Conservation (phyloP, 176 grass and related monocot genomes). For the Carex myosuroides region DNA sequence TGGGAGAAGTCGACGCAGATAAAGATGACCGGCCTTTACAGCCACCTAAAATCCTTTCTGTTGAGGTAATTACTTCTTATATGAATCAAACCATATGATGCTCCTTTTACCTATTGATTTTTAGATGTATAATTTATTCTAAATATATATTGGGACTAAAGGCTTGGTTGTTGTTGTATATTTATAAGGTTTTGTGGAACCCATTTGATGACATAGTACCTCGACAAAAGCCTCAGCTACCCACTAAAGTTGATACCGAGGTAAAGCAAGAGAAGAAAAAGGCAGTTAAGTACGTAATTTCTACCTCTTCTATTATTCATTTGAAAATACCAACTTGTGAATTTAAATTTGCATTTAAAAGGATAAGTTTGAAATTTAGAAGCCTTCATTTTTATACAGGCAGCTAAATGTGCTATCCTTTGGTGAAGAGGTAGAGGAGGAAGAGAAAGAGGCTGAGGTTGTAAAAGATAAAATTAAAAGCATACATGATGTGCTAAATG, state of each 20-base stretch:
- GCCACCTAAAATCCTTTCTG: slow-evolving; percentile 77
- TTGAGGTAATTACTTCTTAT: slow-evolving; percentile 45
- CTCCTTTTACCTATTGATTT: background rate
- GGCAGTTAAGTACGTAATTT: slow-evolving; percentile 69
- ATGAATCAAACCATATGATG: background rate
- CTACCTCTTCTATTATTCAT: background rate
- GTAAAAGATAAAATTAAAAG: slow-evolving; percentile 91
- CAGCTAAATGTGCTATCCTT: slow-evolving; percentile 91
- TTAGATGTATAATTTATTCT: slow-evolving; percentile 9
- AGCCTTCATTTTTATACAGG: slow-evolving; percentile 35
- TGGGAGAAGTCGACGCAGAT: slow-evolving; percentile 84
- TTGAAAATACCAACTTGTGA: background rate
- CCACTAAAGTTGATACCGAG: slow-evolving; percentile 42
- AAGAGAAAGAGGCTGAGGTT: slow-evolving; percentile 58
- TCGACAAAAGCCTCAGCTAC: slow-evolving; percentile 48
- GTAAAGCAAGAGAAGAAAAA: slow-evolving; percentile 57
- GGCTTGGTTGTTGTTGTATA: too few relatives aligned
- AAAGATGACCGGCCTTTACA: slow-evolving; percentile 84
- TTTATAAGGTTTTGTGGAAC: slow-evolving; percentile 79
- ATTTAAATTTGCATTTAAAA: slow-evolving; percentile 14
- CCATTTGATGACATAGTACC: slow-evolving; percentile 96
- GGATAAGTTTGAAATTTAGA: slow-evolving; percentile 6
- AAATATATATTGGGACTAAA: background rate
- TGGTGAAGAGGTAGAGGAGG: slow-evolving; percentile 94
- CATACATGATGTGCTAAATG: slow-evolving; percentile 90